Evolutionary conservation across 2,329 filamentous ascomycete genomes (phyloP).

Genomic region (Penicillium sp.): DNA sequence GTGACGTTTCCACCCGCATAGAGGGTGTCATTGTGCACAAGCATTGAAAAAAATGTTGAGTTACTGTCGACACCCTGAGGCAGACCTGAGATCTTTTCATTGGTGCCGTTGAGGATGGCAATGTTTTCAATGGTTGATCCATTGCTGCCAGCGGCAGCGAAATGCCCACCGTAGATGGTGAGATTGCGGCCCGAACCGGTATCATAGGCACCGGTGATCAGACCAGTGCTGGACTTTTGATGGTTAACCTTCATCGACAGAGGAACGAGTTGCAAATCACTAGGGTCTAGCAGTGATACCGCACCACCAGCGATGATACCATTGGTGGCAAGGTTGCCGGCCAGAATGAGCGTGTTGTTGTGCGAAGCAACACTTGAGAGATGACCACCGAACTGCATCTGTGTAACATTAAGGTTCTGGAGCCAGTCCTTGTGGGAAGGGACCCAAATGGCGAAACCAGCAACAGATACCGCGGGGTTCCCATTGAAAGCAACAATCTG

Average conservation of each 20-base stretch:
- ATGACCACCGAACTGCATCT: conserved; percentile 68
- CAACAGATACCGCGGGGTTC: conserved; percentile 60
- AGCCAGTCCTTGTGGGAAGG: conserved; percentile 84
- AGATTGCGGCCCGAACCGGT: conserved; percentile 68
- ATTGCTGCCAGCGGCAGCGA: conserved; percentile 67
- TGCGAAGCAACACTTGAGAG: conserved; percentile 68
- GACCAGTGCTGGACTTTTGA: conserved; percentile 25
- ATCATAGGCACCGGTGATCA: conserved; percentile 79
- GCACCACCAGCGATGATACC: conserved; percentile 71
- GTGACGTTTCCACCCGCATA: conserved; percentile 81
- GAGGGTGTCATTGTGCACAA: conserved; percentile 64
- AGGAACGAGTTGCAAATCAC: conserved; percentile 40
- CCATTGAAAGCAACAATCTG: conserved; percentile 66
- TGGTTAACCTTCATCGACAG: conserved; percentile 53
- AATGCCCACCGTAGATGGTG: conserved; percentile 86
- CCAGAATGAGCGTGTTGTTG: conserved; percentile 65
- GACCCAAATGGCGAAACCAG: conserved; percentile 89
- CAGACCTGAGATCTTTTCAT: conserved; percentile 69
- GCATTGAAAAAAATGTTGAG: conserved; percentile 74
- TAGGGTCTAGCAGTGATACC: conserved; percentile 58
- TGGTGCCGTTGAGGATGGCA: conserved; percentile 74
- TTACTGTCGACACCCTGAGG: conserved; percentile 61
- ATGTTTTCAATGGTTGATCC: conserved; percentile 76
- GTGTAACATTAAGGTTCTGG: conserved; percentile 67
- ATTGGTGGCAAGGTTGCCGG: conserved; percentile 77